phyloP scores from a whole-genome alignment of 495 filamentous ascomycete genomes.

The Aspergillus biplanus region DNA sequence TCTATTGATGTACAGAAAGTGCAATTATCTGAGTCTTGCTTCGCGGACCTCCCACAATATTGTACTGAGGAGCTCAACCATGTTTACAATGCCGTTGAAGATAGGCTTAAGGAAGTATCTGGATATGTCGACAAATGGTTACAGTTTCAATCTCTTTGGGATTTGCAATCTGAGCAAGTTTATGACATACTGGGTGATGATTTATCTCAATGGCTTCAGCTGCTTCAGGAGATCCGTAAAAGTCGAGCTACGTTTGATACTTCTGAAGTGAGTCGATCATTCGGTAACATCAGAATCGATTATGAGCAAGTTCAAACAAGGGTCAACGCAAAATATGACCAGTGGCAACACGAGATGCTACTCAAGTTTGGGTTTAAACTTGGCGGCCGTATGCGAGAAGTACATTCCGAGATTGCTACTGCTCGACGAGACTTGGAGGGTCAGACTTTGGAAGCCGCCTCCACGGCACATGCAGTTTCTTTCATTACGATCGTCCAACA shows the following conservation, averaged over 20 bases:
- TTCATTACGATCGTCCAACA: conserved; percentile 98
- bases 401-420: conserved; percentile 85
- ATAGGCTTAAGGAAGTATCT: conserved; percentile 73
- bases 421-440: conserved; percentile 86
- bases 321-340: conserved; percentile 98
- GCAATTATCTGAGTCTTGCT: conserved; percentile 67
- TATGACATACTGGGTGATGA: conserved; percentile 91
- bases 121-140: conserved; percentile 95
- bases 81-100: conserved; percentile 80
- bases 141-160: conserved; percentile 98
- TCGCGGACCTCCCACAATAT: conserved; percentile 80
- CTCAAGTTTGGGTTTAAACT: conserved; percentile 88
- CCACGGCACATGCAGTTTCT: conserved; percentile 92
- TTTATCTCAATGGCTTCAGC: conserved; percentile 86
- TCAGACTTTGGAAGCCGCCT: conserved; percentile 87
- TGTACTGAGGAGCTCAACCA: conserved; percentile 76
- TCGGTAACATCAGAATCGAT: conserved; percentile 92
- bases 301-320: conserved; percentile 98
- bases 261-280: conserved; percentile 84
- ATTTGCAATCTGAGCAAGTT: conserved; percentile 92
- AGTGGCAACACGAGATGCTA: conserved; percentile 98
- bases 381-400: conserved; percentile 86
- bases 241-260: conserved; percentile 94
- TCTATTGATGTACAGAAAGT: conserved; percentile 65
- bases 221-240: conserved; percentile 93